Base-by-base conservation (phyloP, 2,329 filamentous ascomycete genomes). In the Fusarium dlaminii region DNA sequence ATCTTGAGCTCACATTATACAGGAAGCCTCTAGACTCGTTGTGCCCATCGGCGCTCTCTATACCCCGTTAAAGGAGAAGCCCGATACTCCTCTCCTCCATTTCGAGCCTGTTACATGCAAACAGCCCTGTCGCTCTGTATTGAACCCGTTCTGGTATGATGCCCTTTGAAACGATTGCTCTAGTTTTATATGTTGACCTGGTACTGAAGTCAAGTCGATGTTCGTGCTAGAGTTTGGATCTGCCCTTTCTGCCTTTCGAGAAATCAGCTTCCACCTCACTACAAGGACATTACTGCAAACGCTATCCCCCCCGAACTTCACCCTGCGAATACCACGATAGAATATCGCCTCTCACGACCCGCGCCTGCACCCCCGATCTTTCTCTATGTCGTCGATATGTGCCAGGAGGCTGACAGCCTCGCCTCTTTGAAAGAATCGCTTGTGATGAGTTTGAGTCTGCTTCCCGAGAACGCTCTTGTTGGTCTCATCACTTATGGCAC, bases 71-170 rank as follows among this genome's bases (percentile, higher is more conserved):
- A 98, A 98, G 85, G 96, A 98, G 86, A 97, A 97, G 86, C 91
- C 93, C 29, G 93, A 97, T 74, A 94, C 94, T 30, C 94, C 95
- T 63, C 86, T 98, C 73, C 89, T 99, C 60, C 94, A 97, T 82
- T 98, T 98, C 84, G 96, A 98, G 84, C 96, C 96, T 24, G 94
- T 99, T 46, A 95, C 94, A 70, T 99, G 96, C 91, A 98, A 98
- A 85, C 90, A 93, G 82, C 96, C 96, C 71, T 99, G 96, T 84
- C 93, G 95, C 83, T 96, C 96, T 62, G 95, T 98, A 42, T 88
- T 99, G 82, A 99, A 99, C 82, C 96, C 96, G 49, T 98, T 95
- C 87, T 98, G 96, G 95, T 97, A 88, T 80, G 90, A 80, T 48
- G 24, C 12, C 22, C 20, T 32, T 68, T 20, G n/a, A 17, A 14